Conservation (phyloP, 805 yeast genomes). For the Candida yuanshanica region DNA sequence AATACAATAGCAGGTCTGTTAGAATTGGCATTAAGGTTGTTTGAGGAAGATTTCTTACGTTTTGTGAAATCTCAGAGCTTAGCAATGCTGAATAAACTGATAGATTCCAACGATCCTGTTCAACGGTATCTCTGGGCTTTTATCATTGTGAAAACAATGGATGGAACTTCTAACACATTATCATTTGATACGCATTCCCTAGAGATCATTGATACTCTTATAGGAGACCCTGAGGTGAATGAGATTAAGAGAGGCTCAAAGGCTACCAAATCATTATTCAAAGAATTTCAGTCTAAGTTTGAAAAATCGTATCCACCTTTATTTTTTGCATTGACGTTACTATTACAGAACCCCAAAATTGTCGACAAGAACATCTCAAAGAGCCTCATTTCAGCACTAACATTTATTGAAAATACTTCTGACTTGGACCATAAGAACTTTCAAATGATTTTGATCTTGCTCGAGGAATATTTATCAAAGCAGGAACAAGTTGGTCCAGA, state of each 20-base stretch:
- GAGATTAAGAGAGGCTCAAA: constrained; percentile 3
- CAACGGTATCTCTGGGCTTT: constrained; percentile 13
- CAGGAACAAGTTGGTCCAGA: not conserved
- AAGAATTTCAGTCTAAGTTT: constrained; percentile 8
- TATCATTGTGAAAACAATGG: constrained; percentile 14
- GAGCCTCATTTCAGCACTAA: not conserved
- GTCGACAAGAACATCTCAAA: not conserved
- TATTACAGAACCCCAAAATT: constrained; percentile 9
- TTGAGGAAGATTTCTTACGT: constrained; percentile 18
- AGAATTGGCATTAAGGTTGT: constrained; percentile 23
- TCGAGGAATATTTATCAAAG: constrained; percentile 8
- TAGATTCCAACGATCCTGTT: constrained; percentile 1
- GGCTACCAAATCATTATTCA: constrained; percentile 2
- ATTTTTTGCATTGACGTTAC: constrained; percentile 12
- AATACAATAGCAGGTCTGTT: constrained; percentile 16
- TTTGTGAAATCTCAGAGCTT: constrained; percentile 13
- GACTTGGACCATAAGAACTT: constrained; percentile 4
- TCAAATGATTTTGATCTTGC: constrained; percentile 11
- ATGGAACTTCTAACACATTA: not conserved
- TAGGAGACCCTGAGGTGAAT: not conserved
- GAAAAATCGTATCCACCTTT: constrained; percentile 6
- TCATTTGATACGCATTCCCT: constrained; percentile 2
- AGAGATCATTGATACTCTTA: constrained; percentile 1
- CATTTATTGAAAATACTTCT: not conserved
- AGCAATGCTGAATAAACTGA: constrained; percentile 3